Base-by-base conservation (phyloP, 2,329 filamentous ascomycete species). In the Fusarium transvaalense region DNA sequence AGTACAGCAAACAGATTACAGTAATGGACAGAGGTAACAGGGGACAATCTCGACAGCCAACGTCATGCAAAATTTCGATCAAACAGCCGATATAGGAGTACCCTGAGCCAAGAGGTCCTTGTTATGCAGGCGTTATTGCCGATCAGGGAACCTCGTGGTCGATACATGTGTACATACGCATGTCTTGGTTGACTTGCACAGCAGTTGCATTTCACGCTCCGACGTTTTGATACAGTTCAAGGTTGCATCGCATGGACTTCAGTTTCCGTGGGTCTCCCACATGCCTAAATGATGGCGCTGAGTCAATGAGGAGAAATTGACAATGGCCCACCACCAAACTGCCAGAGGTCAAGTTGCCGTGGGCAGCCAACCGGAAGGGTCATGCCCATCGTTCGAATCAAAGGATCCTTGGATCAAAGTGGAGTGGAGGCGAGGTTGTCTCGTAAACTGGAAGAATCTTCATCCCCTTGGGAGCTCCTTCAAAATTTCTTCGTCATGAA, bases 1-100 rank as follows among this genome's bases (percentile, higher is more conserved):
- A 42, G 15, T 25, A 31, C 6, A 10, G 29, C 37, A 42, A 45
- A 35, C 25, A 31, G 25, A 41, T 13, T n/a, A 34, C 63, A 42
- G 14, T 8, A 19, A 14, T 41, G 25, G 21, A 39, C 25, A 47
- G 41, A 41, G n/a, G 27, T 12, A 52, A 47, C 35, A 13, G 12
- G 19, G 23, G 58, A n/a, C n/a, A 50, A 35, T 38, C 32, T 51
- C 47, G 39, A 35, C 17, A 48, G 29, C 19, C 54, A 45, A 31
- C 19, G 34, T 46, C 21, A 38, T 51, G 35, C 46, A 41, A 57
- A 37, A 29, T 51, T 38, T 47, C 19, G 15, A 19, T 37, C 32
- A 31, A 46, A 25, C 7, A 38, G 54, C 67, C 58, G 67, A 61
- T 64, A 23, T 60, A 70, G 66, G 66, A 68, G 62, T 31, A 32